Evolutionary conservation across 495 filamentous ascomycete genomes (phyloP).

Genomic region (Friedmanniomyces endolithicus): DNA sequence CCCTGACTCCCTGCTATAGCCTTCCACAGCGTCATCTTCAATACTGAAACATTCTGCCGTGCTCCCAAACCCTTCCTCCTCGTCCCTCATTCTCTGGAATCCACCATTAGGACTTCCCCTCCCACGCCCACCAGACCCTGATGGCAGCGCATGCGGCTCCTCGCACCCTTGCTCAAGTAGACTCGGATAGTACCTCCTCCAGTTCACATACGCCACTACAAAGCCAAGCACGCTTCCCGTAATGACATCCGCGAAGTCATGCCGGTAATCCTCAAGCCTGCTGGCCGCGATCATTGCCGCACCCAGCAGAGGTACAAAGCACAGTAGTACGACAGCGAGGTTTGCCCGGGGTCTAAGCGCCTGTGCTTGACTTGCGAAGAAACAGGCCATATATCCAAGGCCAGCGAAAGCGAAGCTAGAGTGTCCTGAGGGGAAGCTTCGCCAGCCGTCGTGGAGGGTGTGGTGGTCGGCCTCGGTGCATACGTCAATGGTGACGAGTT

Average conservation of each 20-base stretch:
- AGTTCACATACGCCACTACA: slow-evolving; percentile 66
- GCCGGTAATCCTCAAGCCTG: slow-evolving; percentile 85
- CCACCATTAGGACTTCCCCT: slow-evolving; percentile 17
- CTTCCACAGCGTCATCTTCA: background rate
- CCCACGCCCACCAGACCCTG: slow-evolving; percentile 14
- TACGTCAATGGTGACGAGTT: slow-evolving; percentile 41
- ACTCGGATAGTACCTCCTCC: slow-evolving; percentile 55
- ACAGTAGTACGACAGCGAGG: slow-evolving; percentile 45
- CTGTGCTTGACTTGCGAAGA: slow-evolving; percentile 63
- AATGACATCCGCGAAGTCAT: slow-evolving; percentile 88
- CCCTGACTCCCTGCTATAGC: background rate
- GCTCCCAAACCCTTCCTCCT: slow-evolving; percentile 30
- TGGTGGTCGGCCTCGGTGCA: slow-evolving; percentile 37
- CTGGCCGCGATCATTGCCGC: slow-evolving; percentile 81
- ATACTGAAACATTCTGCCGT: slow-evolving; percentile 1
- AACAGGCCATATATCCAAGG: slow-evolving; percentile 49
- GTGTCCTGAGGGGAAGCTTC: slow-evolving; percentile 59
- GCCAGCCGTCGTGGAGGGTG: slow-evolving; percentile 47
- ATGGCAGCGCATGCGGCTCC: slow-evolving; percentile 31
- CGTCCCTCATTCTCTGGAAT: slow-evolving; percentile 35
- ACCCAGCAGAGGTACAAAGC: slow-evolving; percentile 57
- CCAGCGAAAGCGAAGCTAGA: slow-evolving; percentile 51
- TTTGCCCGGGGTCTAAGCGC: slow-evolving; percentile 66
- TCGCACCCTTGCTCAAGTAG: slow-evolving; percentile 41
- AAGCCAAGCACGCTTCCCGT: slow-evolving; percentile 62